Evolutionary conservation across 331 rosid species (phyloP), one percentile per base, ranked within the genome.

Genomic region (Pyrus hybrid): DNA sequence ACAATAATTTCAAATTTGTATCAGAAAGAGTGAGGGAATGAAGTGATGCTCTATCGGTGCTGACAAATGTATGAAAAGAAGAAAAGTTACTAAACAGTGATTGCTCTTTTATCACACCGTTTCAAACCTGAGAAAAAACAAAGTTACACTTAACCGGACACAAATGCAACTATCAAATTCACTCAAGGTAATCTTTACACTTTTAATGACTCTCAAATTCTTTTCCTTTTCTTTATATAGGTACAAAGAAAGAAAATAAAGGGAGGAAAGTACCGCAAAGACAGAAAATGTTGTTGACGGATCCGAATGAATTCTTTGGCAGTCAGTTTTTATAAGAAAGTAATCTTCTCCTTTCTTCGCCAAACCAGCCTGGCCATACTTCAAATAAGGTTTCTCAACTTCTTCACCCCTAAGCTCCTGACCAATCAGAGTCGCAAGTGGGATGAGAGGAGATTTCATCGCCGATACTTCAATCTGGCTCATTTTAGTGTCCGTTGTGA

Each of bases 311-410:
- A 89, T 79, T 78, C 97, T 84, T 53, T 83, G 87, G 87, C 90
- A 92, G 68, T 94, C 97, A 0, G 81, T 87, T 80, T 87, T 94
- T 72, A 94, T 90, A 66, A 94, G 80, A 87, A 87, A 94, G 83
- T 87, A 94, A 83, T 94, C 97, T 85, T 94, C 99, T 75, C 99
- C 99, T 79, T 94, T 94, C 88, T 89, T 94, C 20, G 97, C 97
- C 93, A 94, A 86, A 77, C 93, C 99, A 76, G 99, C 96, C 83
- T 94, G 99, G 17, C 99, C 99, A 76, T 85, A 85, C 86, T 92
- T 94, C 54, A 94, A 87, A 58, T 83, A 90, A 68, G 99, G 99
- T 62, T 86, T 83, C 85, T 89, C 96, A 79, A 89, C 90, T 74
- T 86, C 90, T 72, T 87, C 93, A 37, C 77, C 84, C 76, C 97